A percentile compares a stretch with the other conserved stretches of the same genome.
Conservation (phyloP, 148 eudicot genomes). For the Simmondsia chinensis region DNA sequence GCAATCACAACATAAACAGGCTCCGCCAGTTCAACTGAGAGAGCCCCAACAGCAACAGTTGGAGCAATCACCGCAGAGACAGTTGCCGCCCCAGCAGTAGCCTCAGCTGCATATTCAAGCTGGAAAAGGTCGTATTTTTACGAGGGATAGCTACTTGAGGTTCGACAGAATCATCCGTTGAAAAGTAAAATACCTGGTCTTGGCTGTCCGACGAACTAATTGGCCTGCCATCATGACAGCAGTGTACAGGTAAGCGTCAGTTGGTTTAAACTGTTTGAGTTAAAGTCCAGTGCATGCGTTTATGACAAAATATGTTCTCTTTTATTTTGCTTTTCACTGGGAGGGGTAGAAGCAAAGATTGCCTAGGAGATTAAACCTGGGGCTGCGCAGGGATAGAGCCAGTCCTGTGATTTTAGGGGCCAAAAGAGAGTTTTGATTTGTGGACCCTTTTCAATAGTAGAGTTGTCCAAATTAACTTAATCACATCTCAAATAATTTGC, state of each 20-base stretch:
- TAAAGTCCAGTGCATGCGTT: not conserved
- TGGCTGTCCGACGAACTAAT: constrained; percentile 29
- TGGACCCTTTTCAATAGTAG: too few relatives aligned
- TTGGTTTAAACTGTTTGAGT: not conserved
- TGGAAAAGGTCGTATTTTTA: constrained; percentile 26
- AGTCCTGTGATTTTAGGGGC: too few relatives aligned
- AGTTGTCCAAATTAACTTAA: too few relatives aligned
- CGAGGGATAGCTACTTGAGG: constrained; percentile 26
- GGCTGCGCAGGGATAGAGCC: not conserved
- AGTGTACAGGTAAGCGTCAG: constrained; percentile 51
- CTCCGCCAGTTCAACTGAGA: constrained; percentile 24
- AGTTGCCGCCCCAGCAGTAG: constrained; percentile 23
- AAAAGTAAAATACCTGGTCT: constrained; percentile 18
- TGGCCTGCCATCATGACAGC: constrained; percentile 29
- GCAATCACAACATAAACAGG: constrained; percentile 24
- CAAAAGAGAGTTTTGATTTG: too few relatives aligned
- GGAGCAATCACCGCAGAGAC: constrained; percentile 24
- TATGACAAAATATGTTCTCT: not conserved
- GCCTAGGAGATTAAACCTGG: not conserved
- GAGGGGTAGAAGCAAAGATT: not conserved
- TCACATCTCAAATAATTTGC: too few relatives aligned
- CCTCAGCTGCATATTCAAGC: constrained; percentile 26
- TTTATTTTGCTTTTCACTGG: not conserved
- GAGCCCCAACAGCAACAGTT: constrained; percentile 27
- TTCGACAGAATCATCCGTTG: constrained; percentile 31